A percentile compares a stretch with the other conserved stretches of the same genome.
Evolutionary conservation across 2,329 filamentous ascomycete genomes (phyloP).

Genomic region (Alternaria sp.): DNA sequence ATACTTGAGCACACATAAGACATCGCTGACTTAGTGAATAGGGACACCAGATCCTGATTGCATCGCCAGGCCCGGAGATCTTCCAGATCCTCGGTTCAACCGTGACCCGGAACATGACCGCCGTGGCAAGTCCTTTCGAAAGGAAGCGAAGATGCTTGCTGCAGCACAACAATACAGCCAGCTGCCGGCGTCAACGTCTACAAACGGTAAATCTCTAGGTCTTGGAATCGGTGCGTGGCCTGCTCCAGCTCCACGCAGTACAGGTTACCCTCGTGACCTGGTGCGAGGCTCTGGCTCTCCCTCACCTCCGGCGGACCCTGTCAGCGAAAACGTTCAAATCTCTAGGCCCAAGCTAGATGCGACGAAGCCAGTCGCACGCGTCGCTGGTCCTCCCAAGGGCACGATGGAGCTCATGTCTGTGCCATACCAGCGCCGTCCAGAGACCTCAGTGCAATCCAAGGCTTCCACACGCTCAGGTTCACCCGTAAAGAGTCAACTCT

Average conservation of each 20-base stretch:
- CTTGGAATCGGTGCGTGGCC: neutral
- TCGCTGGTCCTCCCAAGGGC: neutral
- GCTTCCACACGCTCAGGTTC: neutral
- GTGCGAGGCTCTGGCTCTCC: neutral
- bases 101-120: neutral
- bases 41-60: conserved; percentile 12
- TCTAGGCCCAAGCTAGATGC: neutral
- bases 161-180: too few relatives aligned
- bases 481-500: neutral
- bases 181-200: too few relatives aligned
- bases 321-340: neutral
- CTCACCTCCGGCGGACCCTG: neutral
- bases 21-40: neutral
- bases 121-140: neutral
- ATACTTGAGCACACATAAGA: neutral
- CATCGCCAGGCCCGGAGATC: conserved; percentile 1
- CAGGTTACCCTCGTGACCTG: neutral
- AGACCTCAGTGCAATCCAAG: neutral
- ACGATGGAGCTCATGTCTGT: neutral
- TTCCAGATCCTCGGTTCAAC: conserved; percentile 11
- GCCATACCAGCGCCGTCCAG: neutral
- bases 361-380: neutral
- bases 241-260: neutral
- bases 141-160: neutral
- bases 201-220: neutral